Evolutionary conservation across 352 stramenopile species (phyloP), one percentile per base, ranked within the genome.

Genomic region (Pythium pyrilobum): DNA sequence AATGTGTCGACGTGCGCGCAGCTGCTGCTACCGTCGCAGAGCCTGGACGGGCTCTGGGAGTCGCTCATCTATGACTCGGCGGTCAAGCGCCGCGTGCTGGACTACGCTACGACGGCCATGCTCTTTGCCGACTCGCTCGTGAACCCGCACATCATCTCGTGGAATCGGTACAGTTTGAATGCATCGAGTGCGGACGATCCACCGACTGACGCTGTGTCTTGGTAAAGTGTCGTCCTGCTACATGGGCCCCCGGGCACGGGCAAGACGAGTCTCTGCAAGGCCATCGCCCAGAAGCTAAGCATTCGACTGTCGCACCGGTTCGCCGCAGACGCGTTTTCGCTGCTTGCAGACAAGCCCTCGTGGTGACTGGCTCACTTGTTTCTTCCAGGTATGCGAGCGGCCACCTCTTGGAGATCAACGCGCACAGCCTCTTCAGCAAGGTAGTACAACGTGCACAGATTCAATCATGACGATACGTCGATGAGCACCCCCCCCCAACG

Each of bases 241-340:
- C 87, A 97, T 71, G 91, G 91, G 5, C 90, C 91, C 29, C 91
- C 91, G 11, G 91, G 91, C n/a, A 97, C 91, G 0, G 91, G 90
- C 7, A 97, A 97, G 40, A 97, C 91, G 2, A 95, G 84, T 67
- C 64, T 97, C 21, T 96, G 89, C 64, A 96, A 96, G 59, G 85
- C 89, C 1, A 57, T 97, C 13, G 90, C 89, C 1, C 90, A 97
- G 24, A 97, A 97, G 69, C 72, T 98, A 13, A 86, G 83, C 34
- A 96, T 97, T 58, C 82, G 89, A 15, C 62, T 96, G 16, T 70
- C 65, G 2, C 68, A 83, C 21, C 72, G 75, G 60, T 97, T 74
- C 27, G 59, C 49, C 25, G 21, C 11, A 24, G 27, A 16, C 6
- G 23, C 1, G 8, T 45, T 29, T 31, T 29, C 23, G n/a, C 10